Conservation (phyloP, 108 stramenopile species). For the Cyclotella distinguenda region DNA sequence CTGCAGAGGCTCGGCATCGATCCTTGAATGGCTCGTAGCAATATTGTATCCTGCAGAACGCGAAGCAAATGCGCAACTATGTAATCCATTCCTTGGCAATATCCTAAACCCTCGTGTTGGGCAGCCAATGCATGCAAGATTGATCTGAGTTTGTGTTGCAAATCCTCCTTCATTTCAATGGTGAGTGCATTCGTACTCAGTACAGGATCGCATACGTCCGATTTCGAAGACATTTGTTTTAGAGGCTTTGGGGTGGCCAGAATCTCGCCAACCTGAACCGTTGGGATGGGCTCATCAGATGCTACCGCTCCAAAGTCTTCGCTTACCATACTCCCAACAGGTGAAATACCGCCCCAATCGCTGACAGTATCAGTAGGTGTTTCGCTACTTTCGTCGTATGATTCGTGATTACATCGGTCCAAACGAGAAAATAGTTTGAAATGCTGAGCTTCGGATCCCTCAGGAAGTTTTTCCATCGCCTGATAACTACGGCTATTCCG, state of each 20-base stretch:
- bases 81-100: conserved; percentile 92
- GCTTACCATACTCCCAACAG: conserved; percentile 61
- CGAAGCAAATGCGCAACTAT: conserved; percentile 86
- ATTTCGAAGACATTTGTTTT: conserved; percentile 28
- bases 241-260: conserved; percentile 20
- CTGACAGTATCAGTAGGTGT: conserved; percentile 82
- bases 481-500: conserved; percentile 52
- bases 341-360: conserved; percentile 83
- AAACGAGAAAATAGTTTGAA: conserved; percentile 41
- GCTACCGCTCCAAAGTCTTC: conserved; percentile 28
- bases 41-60: conserved; percentile 81
- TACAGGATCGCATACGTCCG: conserved; percentile 58
- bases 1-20: conserved; percentile 46
- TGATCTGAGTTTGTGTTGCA: conserved; percentile 77
- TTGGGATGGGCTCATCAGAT: conserved; percentile 3
- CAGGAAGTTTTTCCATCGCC: conserved; percentile 59
- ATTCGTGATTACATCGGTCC: conserved; percentile 20
- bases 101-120: conserved; percentile 76
- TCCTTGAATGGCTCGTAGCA: conserved; percentile 57
- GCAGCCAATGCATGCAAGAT: conserved; percentile 82
- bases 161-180: conserved; percentile 68
- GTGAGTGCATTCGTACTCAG: conserved; percentile 76
- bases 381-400: conserved; percentile 48
- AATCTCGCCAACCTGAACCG: conserved; percentile 7
- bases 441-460: conserved; percentile 46